These are phyloP conservation scores for Zymoseptoria ardabiliae DNA, from an alignment of 2,329 filamentous ascomycete species.

Conservation along the genomic window DNA sequence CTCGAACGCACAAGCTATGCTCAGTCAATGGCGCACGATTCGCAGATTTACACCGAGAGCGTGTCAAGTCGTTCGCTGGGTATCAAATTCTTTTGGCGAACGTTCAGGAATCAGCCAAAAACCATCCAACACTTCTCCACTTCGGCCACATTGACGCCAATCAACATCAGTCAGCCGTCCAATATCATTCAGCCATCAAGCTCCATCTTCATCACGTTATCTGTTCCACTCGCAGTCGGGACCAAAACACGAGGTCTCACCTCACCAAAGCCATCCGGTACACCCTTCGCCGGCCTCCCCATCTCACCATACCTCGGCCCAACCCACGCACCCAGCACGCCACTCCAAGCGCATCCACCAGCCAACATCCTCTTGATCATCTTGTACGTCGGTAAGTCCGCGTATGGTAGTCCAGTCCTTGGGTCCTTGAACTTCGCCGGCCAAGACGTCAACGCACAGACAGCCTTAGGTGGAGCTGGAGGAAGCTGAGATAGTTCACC, in stretches of 20 bases:
- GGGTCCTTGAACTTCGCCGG: constrained; percentile 77
- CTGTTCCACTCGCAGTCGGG: not conserved
- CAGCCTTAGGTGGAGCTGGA: constrained; percentile 27
- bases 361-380: constrained; percentile 68
- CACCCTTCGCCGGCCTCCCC: constrained; percentile 60
- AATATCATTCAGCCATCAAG: not conserved
- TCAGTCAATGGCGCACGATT: too few species aligned
- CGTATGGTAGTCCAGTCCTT: constrained; percentile 72
- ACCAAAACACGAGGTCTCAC: not conserved
- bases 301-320: constrained; percentile 41
- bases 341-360: constrained; percentile 77
- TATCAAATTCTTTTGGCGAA: not conserved
- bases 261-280: constrained; percentile 63
- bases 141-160: too few species aligned
- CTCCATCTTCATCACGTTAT: not conserved
- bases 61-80: not conserved
- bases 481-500: constrained; percentile 31
- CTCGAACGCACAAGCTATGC: not conserved
- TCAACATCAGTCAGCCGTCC: too few species aligned
- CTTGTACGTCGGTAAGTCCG: constrained; percentile 70
- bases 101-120: not conserved
- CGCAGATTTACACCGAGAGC: not conserved
- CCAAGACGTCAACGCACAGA: constrained; percentile 69
- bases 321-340: constrained; percentile 73
- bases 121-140: not conserved